Percentiles rank a stretch among this genome's conserved stretches.
These are phyloP conservation scores for Linnemannia schmuckeri DNA, from an alignment of 192 early-diverging fungal species.

Conservation along the genomic window DNA sequence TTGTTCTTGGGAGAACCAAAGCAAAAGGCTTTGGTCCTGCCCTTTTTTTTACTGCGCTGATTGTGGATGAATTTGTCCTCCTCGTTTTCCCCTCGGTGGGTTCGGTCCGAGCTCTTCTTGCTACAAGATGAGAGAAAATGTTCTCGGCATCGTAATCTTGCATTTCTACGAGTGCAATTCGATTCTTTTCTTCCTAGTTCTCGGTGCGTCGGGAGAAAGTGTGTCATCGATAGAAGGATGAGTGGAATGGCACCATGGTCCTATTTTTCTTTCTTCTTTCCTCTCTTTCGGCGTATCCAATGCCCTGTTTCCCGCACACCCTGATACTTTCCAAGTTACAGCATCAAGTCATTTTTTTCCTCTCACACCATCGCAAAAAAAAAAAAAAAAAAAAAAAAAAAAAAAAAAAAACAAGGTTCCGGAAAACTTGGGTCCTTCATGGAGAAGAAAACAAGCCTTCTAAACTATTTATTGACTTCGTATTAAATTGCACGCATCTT, in stretches of 20 bases:
- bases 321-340: neutral
- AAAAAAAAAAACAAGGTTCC: slow-evolving; percentile 11
- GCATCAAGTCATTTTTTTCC: neutral
- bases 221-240: neutral
- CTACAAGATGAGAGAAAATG: neutral
- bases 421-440: neutral
- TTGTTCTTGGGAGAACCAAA: neutral
- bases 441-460: neutral
- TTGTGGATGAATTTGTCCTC: neutral
- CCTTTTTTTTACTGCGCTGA: neutral
- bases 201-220: neutral
- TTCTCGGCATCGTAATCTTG: neutral
- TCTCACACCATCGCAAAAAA: neutral
- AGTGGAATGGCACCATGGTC: neutral
- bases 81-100: too few species aligned
- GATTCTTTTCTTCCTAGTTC: neutral
- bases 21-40: neutral
- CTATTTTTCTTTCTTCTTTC: neutral
- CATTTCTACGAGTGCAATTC: neutral
- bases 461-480: neutral
- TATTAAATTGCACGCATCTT: neutral
- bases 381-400: slow-evolving; percentile 15
- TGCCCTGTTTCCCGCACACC: neutral
- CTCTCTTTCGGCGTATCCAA: neutral
- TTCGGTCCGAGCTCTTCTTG: neutral